phyloP scores from a whole-genome alignment of 2,329 filamentous ascomycete species.

The Phialocephala subalpina region DNA sequence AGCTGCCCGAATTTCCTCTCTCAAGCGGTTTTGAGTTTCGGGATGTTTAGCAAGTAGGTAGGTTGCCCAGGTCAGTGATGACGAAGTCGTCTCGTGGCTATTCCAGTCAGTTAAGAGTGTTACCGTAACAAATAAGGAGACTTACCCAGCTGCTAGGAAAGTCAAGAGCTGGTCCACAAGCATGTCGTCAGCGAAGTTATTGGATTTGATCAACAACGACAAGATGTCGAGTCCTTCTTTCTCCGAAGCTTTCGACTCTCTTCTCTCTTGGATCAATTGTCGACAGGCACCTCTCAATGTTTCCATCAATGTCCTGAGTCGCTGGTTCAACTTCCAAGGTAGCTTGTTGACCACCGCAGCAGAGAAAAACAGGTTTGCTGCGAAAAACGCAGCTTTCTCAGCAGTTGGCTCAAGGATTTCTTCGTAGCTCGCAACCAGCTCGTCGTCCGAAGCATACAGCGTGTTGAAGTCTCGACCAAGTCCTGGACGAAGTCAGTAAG shows the following conservation, averaged over 20 bases:
- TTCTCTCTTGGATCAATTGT: slow-evolving; percentile 75
- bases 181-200: slow-evolving; percentile 77
- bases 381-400: slow-evolving; percentile 60
- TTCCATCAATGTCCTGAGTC: slow-evolving; percentile 61
- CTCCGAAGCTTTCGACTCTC: slow-evolving; percentile 56
- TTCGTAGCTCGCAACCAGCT: slow-evolving; percentile 64
- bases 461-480: slow-evolving; percentile 75
- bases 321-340: slow-evolving; percentile 73
- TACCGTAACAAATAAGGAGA: slow-evolving; percentile 7
- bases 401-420: slow-evolving; percentile 59
- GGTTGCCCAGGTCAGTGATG: slow-evolving; percentile 75
- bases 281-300: slow-evolving; percentile 66
- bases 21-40: slow-evolving; percentile 63
- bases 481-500: slow-evolving; percentile 47
- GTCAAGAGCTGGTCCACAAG: slow-evolving; percentile 89
- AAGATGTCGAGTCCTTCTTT: slow-evolving; percentile 74
- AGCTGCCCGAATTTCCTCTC: slow-evolving; percentile 59
- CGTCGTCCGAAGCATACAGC: slow-evolving; percentile 64
- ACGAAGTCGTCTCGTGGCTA: slow-evolving; percentile 79
- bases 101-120: not conserved
- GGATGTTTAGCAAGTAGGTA: slow-evolving; percentile 68
- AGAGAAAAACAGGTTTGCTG: slow-evolving; percentile 69
- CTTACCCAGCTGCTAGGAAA: slow-evolving; percentile 76
- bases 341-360: slow-evolving; percentile 65
- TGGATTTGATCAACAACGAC: slow-evolving; percentile 78